Evolutionary conservation across 139 green algal species (phyloP).

Genomic region (Ettlia oleoabundans): DNA sequence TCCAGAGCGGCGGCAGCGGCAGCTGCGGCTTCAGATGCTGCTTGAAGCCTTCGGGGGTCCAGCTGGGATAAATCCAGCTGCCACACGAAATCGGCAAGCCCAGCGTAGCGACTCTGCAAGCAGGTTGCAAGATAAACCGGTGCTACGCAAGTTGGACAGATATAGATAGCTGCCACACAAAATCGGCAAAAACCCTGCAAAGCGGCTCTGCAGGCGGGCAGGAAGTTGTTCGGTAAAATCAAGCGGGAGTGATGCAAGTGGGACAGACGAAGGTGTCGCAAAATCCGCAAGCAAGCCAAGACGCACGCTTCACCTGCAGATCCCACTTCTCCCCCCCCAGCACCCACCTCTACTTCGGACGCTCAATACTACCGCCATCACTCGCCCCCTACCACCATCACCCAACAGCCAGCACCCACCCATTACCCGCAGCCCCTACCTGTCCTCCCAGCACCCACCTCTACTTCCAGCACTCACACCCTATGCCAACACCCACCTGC

Average conservation of each 20-base stretch:
- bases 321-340: too few species aligned
- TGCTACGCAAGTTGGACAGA: not conserved
- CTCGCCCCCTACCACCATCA: too few species aligned
- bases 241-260: too few species aligned
- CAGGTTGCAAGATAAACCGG: not conserved
- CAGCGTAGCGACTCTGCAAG: not conserved
- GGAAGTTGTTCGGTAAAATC: too few species aligned
- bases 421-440: too few species aligned
- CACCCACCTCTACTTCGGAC: not conserved
- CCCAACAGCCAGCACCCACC: too few species aligned
- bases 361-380: not conserved
- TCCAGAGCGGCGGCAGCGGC: too few species aligned
- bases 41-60: not conserved
- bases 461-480: not conserved
- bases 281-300: too few species aligned
- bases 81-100: not conserved
- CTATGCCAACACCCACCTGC: not conserved
- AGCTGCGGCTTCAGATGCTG: not conserved
- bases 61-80: slow-evolving; percentile 1
- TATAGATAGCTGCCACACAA: not conserved
- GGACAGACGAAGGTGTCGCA: too few species aligned
- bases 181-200: not conserved
- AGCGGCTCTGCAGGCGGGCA: too few species aligned
- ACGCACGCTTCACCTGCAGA: too few species aligned
- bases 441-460: not conserved